Evolutionary conservation across 1,284 basidiomycete genomes (phyloP).

Genomic region (Ustilago sp.): DNA sequence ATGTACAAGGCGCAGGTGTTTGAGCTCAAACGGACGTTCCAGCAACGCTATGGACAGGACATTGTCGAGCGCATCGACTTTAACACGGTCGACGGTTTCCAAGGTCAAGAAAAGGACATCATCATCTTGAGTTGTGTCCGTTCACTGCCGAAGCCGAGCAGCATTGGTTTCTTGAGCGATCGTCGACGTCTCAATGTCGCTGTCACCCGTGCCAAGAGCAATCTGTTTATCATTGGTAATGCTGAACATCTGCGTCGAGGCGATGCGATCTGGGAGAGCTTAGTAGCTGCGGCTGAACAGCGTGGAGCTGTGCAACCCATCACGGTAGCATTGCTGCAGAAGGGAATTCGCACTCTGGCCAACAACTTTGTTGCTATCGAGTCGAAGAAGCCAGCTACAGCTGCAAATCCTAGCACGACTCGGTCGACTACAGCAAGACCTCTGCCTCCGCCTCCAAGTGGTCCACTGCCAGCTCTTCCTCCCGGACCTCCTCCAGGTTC

Average conservation of each 20-base stretch:
- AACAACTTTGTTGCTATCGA: conserved; percentile 22
- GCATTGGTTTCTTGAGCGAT: conserved; percentile 79
- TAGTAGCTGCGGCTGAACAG: conserved; percentile 54
- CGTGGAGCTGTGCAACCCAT: conserved; percentile 40
- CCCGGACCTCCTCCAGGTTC: neutral
- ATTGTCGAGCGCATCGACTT: conserved; percentile 83
- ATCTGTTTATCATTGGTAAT: conserved; percentile 92
- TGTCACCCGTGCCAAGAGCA: conserved; percentile 92
- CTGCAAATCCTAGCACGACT: neutral
- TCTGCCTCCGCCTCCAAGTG: conserved; percentile 1
- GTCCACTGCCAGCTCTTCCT: conserved; percentile 11
- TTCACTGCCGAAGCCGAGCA: conserved; percentile 73
- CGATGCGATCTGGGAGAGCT: conserved; percentile 71
- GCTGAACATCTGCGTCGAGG: conserved; percentile 82
- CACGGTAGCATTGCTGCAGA: conserved; percentile 41
- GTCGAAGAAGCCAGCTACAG: conserved; percentile 13
- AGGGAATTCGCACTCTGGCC: conserved; percentile 39
- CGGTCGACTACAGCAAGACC: conserved; percentile 10
- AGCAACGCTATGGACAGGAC: conserved; percentile 78
- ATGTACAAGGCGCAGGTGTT: conserved; percentile 94
- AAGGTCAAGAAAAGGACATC: conserved; percentile 99
- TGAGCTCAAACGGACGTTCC: conserved; percentile 81
- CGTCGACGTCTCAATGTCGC: conserved; percentile 80
- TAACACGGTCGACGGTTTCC: conserved; percentile 99
- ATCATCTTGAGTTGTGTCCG: conserved; percentile 98